Evolutionary conservation across 768 basidiomycete species (phyloP), one percentile per base, ranked within the genome.

Genomic region (Thelephora aurantiotincta): DNA sequence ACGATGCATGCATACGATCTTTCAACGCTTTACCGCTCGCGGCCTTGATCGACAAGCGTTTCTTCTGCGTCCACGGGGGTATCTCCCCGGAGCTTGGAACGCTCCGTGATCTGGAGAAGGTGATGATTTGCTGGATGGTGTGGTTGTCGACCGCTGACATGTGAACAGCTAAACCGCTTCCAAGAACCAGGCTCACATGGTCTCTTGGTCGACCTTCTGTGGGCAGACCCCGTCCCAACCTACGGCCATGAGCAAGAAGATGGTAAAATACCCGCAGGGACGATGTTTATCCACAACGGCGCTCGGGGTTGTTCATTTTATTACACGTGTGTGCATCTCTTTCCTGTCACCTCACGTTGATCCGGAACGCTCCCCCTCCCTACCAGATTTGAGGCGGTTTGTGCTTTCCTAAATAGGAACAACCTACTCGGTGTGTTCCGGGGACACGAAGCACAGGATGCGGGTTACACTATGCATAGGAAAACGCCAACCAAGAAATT

Each of bases 1-100:
- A 99, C 61, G 89, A 98, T 50, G 92, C 90, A 1, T 96, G 91
- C 61, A 77, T 90, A 57, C 73, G 79, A 38, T 88, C 88, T 0
- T 99, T 98, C 69, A 83, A 81, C 57, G 81, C 88, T 19, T 72
- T 99, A 5, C 96, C 96, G 2, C 67, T 99, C 33, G 75, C 91
- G 0, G 96, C 90, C 6, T 69, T 98, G 49, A 86, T 99, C 63
- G 96, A 99, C 61, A 74, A 78, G 52, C 86, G 90, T 57, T 98
- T 99, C 70, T 85, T 99, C 63, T 98, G 94, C 58, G 91, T 98
- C 2, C 96, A 98, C 55, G 96, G 96, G 2, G 96, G 96, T 3
- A 73, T 99, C 34, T 91, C 88, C 0, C 96, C 96, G 0, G 80
- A 86, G 53, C 72, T 99, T 1, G 65, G 80, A 38, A 79, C 77